phyloP scores from a whole-genome alignment of 176 grass and related monocot species.

The Canna indica region DNA sequence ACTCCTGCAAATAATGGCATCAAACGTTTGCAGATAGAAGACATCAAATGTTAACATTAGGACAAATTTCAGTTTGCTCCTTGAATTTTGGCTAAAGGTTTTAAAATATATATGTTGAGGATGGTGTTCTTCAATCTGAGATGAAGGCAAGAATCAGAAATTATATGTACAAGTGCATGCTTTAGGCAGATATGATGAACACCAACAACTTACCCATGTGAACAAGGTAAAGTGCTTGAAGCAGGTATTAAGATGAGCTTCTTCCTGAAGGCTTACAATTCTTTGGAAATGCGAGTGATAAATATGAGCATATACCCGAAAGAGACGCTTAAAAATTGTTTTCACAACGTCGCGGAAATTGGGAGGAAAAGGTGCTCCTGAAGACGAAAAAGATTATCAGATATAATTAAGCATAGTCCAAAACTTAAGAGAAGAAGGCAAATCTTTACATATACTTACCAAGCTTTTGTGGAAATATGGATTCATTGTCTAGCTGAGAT shows the following conservation, averaged over 20 bases:
- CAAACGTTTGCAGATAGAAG: background rate
- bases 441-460: no score
- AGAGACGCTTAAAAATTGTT: conserved; percentile 95
- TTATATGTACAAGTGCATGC: no score
- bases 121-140: no score
- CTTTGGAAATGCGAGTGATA: conserved; percentile 87
- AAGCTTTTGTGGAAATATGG: conserved; percentile 82
- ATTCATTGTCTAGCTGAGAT: conserved; percentile 63
- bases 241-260: conserved; percentile 94
- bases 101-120: no score
- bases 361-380: conserved; percentile 76
- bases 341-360: conserved; percentile 65
- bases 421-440: no score
- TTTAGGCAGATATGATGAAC: no score
- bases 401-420: no score
- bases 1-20: conserved; percentile 41
- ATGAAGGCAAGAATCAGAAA: no score
- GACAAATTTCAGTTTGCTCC: no score
- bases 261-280: conserved; percentile 80
- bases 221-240: conserved; percentile 95
- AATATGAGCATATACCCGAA: conserved; percentile 82
- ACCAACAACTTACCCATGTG: conserved; percentile 47
- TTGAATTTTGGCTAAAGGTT: no score
- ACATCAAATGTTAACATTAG: no score
- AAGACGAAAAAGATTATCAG: background rate